These are phyloP conservation scores for Herpetomonas samuelpessoai DNA, from an alignment of 208 protist species.

Conservation along the genomic window DNA sequence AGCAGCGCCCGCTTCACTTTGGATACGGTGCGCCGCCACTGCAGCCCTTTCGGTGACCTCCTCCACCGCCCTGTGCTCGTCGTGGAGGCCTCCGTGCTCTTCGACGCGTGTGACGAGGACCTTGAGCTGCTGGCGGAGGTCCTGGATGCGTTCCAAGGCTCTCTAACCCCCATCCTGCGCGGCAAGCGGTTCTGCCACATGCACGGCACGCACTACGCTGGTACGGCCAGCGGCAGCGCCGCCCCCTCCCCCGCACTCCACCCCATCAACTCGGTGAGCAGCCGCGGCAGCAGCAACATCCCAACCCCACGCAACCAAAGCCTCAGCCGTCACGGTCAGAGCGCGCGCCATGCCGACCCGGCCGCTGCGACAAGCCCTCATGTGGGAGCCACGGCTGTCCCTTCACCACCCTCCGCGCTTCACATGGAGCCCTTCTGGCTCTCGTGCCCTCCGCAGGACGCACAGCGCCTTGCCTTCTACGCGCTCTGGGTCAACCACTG, in stretches of 20 bases:
- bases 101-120: slow-evolving; percentile 53
- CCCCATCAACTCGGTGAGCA: not conserved
- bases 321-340: not conserved
- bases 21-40: slow-evolving; percentile 23
- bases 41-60: slow-evolving; percentile 20
- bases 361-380: slow-evolving; percentile 9
- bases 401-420: slow-evolving; percentile 9
- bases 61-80: slow-evolving; percentile 38
- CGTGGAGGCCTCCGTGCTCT: slow-evolving; percentile 31
- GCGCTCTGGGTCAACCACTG: slow-evolving; percentile 53
- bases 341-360: slow-evolving; percentile 1
- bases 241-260: slow-evolving; percentile 4
- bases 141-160: slow-evolving; percentile 42
- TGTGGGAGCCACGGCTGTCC: slow-evolving; percentile 11
- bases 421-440: slow-evolving; percentile 42
- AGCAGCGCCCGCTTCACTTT: slow-evolving; percentile 14
- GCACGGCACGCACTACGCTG: slow-evolving; percentile 13
- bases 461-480: slow-evolving; percentile 51
- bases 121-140: slow-evolving; percentile 32
- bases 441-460: slow-evolving; percentile 57
- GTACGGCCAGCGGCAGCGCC: not conserved
- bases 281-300: slow-evolving; percentile 2
- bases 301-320: slow-evolving; percentile 3
- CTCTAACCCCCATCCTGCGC: slow-evolving; percentile 51
- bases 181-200: slow-evolving; percentile 37